A percentile compares a stretch with the other conserved stretches of the same genome.
Conservation (phyloP, 208 protist genomes). For the Tritrichomonas musculus region DNA sequence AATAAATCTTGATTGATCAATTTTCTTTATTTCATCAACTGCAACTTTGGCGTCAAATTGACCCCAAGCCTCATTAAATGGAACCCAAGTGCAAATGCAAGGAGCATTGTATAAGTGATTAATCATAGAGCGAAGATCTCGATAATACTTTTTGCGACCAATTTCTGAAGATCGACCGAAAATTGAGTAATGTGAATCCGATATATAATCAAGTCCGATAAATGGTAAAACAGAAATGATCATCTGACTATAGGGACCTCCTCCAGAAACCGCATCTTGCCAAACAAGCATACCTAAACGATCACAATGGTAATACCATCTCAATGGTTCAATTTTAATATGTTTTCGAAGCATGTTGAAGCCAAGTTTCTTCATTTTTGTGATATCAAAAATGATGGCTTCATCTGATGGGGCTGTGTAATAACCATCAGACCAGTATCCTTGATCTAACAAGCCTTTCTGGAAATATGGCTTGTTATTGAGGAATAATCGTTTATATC, state of each 20-base stretch:
- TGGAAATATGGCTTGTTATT: conserved; percentile 36
- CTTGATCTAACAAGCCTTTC: conserved; percentile 33
- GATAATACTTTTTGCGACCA: not conserved
- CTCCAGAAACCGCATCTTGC: conserved; percentile 36
- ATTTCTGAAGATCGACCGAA: not conserved
- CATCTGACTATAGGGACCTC: not conserved
- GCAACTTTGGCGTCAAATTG: not conserved
- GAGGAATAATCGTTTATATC: not conserved
- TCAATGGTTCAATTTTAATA: conserved; percentile 8
- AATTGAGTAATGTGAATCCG: not conserved
- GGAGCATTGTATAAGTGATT: not conserved
- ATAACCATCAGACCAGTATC: conserved; percentile 37
- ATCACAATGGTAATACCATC: conserved; percentile 42
- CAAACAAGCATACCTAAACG: conserved; percentile 36
- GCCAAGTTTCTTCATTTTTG: conserved; percentile 10
- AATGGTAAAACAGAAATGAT: not conserved
- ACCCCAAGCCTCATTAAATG: conserved; percentile 40
- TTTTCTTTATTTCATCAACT: not conserved
- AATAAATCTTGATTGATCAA: conserved; percentile 31
- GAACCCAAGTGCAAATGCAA: conserved; percentile 33
- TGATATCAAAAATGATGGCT: conserved; percentile 24
- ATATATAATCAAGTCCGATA: not conserved
- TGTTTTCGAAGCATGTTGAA: conserved; percentile 41
- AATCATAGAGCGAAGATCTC: not conserved
- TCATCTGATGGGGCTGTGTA: conserved; percentile 40